Conservation (phyloP, 768 basidiomycete species). For the Cystoderma amianthinum region DNA sequence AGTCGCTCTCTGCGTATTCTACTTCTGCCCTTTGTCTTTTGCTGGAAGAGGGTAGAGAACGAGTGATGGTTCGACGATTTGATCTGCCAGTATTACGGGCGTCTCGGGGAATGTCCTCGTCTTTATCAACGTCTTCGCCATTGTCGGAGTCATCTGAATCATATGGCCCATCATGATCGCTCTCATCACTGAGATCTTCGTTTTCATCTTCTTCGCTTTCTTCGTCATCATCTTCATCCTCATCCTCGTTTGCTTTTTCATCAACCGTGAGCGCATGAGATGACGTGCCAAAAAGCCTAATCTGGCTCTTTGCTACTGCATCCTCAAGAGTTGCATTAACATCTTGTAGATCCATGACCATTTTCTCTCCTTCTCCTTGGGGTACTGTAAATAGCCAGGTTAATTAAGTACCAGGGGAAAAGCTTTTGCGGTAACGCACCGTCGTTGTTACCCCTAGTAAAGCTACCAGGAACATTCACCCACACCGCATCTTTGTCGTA, state of each 20-base stretch:
- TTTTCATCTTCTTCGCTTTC: conserved; percentile 20
- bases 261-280: conserved; percentile 56
- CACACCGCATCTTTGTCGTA: conserved; percentile 99
- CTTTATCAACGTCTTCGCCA: conserved; percentile 16
- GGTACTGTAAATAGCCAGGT: conserved; percentile 37
- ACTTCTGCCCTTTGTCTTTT: conserved; percentile 34
- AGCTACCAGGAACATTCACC: conserved; percentile 95
- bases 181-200: conserved; percentile 24
- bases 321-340: conserved; percentile 78
- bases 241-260: conserved; percentile 27
- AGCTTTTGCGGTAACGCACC: conserved; percentile 29
- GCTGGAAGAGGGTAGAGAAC: conserved; percentile 27
- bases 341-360: conserved; percentile 97
- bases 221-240: conserved; percentile 21
- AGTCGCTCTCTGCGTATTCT: conserved; percentile 76
- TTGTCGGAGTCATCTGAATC: conserved; percentile 8
- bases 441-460: conserved; percentile 69
- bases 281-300: conserved; percentile 80
- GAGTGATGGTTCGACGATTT: conserved; percentile 35
- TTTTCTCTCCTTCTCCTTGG: conserved; percentile 92
- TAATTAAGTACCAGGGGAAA: conserved; percentile 2
- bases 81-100: conserved; percentile 45
- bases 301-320: conserved; percentile 71
- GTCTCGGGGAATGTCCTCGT: conserved; percentile 11
- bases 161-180: conserved; percentile 13